These are phyloP conservation scores for Nannochloris sp. DNA, from an alignment of 139 green algal genomes.

Conservation along the genomic window DNA sequence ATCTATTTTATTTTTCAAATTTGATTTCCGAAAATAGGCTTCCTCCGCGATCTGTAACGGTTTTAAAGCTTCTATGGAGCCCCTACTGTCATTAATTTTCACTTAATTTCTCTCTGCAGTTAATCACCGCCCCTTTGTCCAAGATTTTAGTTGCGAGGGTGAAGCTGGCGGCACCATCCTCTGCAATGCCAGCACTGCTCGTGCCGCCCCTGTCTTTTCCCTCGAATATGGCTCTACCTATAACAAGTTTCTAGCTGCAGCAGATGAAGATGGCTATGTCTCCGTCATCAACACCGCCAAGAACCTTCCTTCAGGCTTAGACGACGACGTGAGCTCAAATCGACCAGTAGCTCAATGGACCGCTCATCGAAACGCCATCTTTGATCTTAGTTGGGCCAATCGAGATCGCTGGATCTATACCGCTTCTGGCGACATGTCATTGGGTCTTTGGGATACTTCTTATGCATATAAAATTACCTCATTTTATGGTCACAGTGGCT, in stretches of 20 bases:
- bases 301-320: constrained; percentile 18
- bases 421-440: constrained; percentile 58
- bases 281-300: constrained; percentile 46
- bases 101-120: constrained; percentile 2
- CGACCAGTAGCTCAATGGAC: constrained; percentile 50
- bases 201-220: background rate
- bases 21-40: no score
- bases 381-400: constrained; percentile 69
- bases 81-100: background rate
- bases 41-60: no score
- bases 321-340: constrained; percentile 5
- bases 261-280: constrained; percentile 71
- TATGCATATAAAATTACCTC: constrained; percentile 23
- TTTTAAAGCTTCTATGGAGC: background rate
- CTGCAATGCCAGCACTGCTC: background rate
- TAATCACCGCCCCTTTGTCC: background rate
- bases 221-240: background rate
- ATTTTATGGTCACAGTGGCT: constrained; percentile 56
- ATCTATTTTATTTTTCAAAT: no score
- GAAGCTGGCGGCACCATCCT: background rate
- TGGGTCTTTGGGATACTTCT: constrained; percentile 60
- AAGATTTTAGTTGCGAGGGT: background rate
- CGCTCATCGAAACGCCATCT: constrained; percentile 73
- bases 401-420: constrained; percentile 58
- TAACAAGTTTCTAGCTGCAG: constrained; percentile 53